Evolutionary conservation across 108 stramenopile genomes (phyloP), one percentile per base, ranked within the genome.

Genomic region (Chaetoceros tenuissimus): DNA sequence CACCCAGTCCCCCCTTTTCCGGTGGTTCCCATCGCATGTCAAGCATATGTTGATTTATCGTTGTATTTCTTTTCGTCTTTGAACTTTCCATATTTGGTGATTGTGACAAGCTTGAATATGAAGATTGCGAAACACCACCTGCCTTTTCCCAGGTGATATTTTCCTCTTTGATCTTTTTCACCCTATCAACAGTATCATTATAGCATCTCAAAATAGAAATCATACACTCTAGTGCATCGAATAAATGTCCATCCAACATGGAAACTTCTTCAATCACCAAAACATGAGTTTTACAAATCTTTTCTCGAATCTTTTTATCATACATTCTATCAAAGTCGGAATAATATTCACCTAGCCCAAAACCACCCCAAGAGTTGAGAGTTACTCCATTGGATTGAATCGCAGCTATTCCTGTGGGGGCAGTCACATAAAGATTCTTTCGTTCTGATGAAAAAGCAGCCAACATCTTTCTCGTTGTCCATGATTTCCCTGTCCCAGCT

Each of bases 141-240:
- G 3, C 22, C n/a, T 16, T n/a, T 23, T 24, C 7, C 48, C 7
- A 7, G 5, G 7, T n/a, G 7, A 24, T 23, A 49, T 7, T 16
- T 26, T 54, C 48, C 1, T 40, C 19, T 62, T 57, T 55, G 23
- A 71, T 49, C 28, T 24, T 18, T 24, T 57, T 48, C 45, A 62
- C 21, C 24, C 25, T 44, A 1, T 31, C 61, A 19, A 25, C 45
- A 2, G 28, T 19, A 30, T 34, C 22, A 34, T 60, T 3, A 63
- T 71, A 75, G 28, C 44, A 43, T 3, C 79, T 53, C 17, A 83
- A 60, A 2, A 55, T 54, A 40, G 77, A 19, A 2, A 80, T 79
- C 52, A 91, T 62, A 28, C 67, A 57, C 60, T 84, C 82, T n/a
- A 84, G 48, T 28, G 67, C 68, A 79, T 87, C 84, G 55, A 87